Evolutionary conservation across 768 basidiomycete genomes (phyloP), one percentile per base, ranked within the genome.

Genomic region (Mycena rebaudengoi): DNA sequence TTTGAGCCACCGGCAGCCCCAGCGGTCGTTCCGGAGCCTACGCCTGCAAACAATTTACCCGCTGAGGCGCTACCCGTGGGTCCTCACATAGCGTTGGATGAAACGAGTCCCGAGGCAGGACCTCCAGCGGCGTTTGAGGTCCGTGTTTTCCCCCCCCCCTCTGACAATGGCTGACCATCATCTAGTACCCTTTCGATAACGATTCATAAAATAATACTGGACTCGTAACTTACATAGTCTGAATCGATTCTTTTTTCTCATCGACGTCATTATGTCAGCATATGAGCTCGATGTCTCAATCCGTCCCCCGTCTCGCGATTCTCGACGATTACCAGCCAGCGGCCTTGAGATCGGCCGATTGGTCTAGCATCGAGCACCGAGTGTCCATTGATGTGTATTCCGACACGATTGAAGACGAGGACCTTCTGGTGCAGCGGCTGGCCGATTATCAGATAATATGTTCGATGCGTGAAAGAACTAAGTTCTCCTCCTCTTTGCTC

Each of bases 41-140:
- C 20, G 12, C n/a, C 59, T 23, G 6, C 67, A 53, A 65, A 66
- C 57, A 76, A 78, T 60, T 77, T 70, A 43, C 71, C 79, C 46
- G 76, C 74, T 70, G 69, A 10, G 71, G 68, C 35, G 66, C 76
- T 73, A 7, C 74, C 81, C 16, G 70, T 78, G n/a, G 83, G 83
- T 3, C 76, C 80, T 39, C 87, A 92, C 69, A 88, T 92, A 52
- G 81, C 91, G 8, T 76, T 94, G 55, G 89, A 92, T 71, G 91
- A 92, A 65, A 84, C 75, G 71, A 85, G 84, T 18, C 86, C 89
- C 10, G 94, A 96, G 70, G 89, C 87, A 25, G 89, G 87, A 41
- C 86, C 89, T 13, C 95, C 95, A 71, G 85, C 84, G 70, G 75
- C 91, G 25, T 97, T 97, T 70, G 94, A 96, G 88, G 94, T 95